Conservation (phyloP, 371 early-diverging fungal genomes). For the Mortierella sp. region DNA sequence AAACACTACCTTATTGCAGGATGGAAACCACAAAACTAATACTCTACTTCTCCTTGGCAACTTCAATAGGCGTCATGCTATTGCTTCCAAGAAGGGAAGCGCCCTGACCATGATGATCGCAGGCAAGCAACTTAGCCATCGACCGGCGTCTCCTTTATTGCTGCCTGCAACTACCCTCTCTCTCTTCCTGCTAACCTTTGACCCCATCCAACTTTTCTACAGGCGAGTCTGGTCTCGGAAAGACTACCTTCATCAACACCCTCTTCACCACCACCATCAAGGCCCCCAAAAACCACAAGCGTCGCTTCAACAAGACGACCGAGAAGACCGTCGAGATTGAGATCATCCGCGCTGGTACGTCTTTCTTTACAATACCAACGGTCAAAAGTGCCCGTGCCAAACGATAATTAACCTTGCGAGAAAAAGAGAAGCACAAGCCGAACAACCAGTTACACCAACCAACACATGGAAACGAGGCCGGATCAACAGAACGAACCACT, state of each 20-base stretch:
- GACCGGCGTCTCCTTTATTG: neutral
- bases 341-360: conserved; percentile 88
- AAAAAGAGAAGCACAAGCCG: neutral
- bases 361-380: neutral
- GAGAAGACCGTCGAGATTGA: conserved; percentile 95
- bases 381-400: neutral
- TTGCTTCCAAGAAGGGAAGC: conserved; percentile 14
- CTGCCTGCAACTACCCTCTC: neutral
- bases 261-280: conserved; percentile 89
- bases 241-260: conserved; percentile 93
- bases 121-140: neutral
- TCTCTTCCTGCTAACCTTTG: neutral
- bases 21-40: neutral
- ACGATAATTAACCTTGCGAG: neutral
- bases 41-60: neutral
- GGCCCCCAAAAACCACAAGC: conserved; percentile 89
- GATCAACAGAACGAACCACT: neutral
- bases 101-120: conserved; percentile 15
- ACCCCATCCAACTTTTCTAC: neutral
- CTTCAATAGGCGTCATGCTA: conserved; percentile 8
- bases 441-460: neutral
- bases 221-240: conserved; percentile 86
- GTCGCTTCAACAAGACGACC: conserved; percentile 84
- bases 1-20: neutral
- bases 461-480: neutral